phyloP scores from a whole-genome alignment of 345 rosid species.

The Rhizophora apiculata region DNA sequence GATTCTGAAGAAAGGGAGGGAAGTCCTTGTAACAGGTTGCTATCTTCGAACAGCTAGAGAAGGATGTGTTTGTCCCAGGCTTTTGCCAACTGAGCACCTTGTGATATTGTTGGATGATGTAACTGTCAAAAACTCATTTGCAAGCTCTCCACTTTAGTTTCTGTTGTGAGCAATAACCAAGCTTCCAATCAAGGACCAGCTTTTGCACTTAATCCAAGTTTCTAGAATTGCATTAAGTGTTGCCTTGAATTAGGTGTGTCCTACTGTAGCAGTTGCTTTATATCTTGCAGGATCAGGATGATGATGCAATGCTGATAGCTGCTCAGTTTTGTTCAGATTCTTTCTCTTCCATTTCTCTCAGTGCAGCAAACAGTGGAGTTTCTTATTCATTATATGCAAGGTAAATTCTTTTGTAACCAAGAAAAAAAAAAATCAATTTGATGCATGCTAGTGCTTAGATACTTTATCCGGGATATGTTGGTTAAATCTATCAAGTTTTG shows the following conservation, averaged over 20 bases:
- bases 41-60: conserved; percentile 85
- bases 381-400: conserved; percentile 84
- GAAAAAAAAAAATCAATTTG: background rate
- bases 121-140: conserved; percentile 8
- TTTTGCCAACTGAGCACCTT: conserved; percentile 92
- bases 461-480: background rate
- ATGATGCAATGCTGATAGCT: conserved; percentile 73
- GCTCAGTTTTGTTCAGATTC: conserved; percentile 85
- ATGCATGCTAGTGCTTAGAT: background rate
- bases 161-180: background rate
- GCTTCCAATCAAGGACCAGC: background rate
- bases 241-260: background rate
- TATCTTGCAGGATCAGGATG: conserved; percentile 69
- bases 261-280: conserved; percentile 14
- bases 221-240: background rate
- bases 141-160: conserved; percentile 7
- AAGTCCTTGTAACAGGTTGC: conserved; percentile 85
- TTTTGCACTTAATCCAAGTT: background rate
- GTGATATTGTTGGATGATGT: conserved; percentile 90
- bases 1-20: conserved; percentile 78
- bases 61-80: conserved; percentile 77
- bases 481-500: background rate
- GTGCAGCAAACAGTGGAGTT: conserved; percentile 49
- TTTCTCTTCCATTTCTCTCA: conserved; percentile 72
- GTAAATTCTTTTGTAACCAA: conserved; percentile 20